Conservation (phyloP, 2,329 filamentous ascomycete species). For the Fusarium papillatum region DNA sequence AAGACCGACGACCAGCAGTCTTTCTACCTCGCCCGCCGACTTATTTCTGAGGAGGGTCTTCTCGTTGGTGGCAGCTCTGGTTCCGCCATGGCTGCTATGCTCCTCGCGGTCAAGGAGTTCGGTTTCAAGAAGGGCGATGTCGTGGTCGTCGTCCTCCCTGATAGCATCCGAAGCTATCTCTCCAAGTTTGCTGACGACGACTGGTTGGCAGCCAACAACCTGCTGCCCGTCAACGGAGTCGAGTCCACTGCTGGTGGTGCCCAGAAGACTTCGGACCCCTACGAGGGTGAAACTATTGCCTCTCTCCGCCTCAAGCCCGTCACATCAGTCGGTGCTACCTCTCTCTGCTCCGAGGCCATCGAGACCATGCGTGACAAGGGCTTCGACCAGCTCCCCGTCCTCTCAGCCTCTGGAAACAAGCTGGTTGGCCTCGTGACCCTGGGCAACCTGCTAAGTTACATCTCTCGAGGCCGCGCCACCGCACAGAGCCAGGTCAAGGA, state of each 20-base stretch:
- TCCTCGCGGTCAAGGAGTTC: slow-evolving; percentile 82
- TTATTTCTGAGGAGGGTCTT: slow-evolving; percentile 95
- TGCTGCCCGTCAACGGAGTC: slow-evolving; percentile 74
- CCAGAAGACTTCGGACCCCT: slow-evolving; percentile 71
- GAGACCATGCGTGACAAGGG: slow-evolving; percentile 99
- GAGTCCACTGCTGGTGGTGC: slow-evolving; percentile 58
- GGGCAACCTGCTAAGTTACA: slow-evolving; percentile 92
- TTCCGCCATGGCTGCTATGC: slow-evolving; percentile 87
- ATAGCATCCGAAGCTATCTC: slow-evolving; percentile 97
- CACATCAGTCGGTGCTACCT: slow-evolving; percentile 81
- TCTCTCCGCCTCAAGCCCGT: slow-evolving; percentile 93
- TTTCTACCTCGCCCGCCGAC: slow-evolving; percentile 88
- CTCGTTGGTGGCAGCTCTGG: slow-evolving; percentile 95
- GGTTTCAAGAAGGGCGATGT: slow-evolving; percentile 86
- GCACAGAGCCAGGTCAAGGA: slow-evolving; percentile 81
- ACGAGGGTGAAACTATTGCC: slow-evolving; percentile 83
- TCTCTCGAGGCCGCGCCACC: slow-evolving; percentile 85
- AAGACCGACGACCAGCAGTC: slow-evolving; percentile 96
- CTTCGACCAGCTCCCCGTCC: slow-evolving; percentile 97
- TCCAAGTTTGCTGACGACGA: slow-evolving; percentile 99
- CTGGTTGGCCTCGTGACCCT: slow-evolving; percentile 95
- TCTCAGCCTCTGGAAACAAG: slow-evolving; percentile 75
- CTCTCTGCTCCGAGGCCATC: slow-evolving; percentile 87
- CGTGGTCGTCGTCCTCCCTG: slow-evolving; percentile 91
- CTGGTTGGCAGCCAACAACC: slow-evolving; percentile 97